Evolutionary conservation across 768 basidiomycete species (phyloP), one percentile per base, ranked within the genome.

Genomic region (Cubamyces lactineus): DNA sequence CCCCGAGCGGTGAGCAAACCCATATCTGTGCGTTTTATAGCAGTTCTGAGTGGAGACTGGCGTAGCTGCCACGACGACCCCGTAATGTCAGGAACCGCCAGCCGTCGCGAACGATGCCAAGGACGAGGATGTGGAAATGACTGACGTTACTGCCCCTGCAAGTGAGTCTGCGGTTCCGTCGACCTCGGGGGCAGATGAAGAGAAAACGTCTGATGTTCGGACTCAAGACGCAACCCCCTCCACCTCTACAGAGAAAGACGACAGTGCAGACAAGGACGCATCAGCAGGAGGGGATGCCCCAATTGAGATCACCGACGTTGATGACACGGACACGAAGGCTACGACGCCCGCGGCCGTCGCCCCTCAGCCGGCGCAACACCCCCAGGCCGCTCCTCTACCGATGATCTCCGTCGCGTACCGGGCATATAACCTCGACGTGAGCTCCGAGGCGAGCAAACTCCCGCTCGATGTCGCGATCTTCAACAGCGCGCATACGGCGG

Each of bases 381-480:
- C 40, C 13, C 52, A 53, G 28, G 41, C 34, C 21, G 65, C 34
- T 19, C 65, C 59, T 23, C 49, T 42, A 12, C 70, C 74, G 21
- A 68, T 70, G 12, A 69, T 59, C 13, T 62, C 59, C 21, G 56
- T 73, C 51, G 77, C 79, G 34, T 70, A 65, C 70, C 77, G 59
- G 23, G 83, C 82, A 15, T 81, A 79, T 62, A 78, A 83, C 7
- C 87, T 94, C 70, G 94, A 96, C 72, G 84, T 96, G 3, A 82
- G 82, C 57, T 87, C 85, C 68, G 94, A 96, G 75, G 90, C 94
- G 19, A 88, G 89, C 74, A 96, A 95, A 73, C 79, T 96, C 42
- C 94, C 96, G 1, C 78, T 97, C 57, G 95, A 97, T 70, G 89
- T 96, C 11, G 95, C 94, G 8, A 91, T 97, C 62, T 92, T 92